Base-by-base conservation (phyloP, 345 rosid species). In the rapeseed (Brassica napus) region DNA sequence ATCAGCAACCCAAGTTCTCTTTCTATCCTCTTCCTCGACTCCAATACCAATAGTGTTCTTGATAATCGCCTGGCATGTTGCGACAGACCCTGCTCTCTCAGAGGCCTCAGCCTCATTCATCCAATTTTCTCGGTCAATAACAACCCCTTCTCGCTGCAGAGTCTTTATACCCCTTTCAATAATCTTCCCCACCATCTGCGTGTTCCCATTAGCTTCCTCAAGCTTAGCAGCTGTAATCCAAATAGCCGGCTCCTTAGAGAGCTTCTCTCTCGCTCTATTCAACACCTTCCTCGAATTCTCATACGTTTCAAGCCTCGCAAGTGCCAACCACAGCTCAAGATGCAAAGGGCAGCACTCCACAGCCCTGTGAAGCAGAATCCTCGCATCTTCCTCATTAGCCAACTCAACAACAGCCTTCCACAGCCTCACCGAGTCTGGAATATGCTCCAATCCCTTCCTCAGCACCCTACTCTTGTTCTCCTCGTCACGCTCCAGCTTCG, bases 1-100 rank as follows among this genome's bases (percentile, higher is more conserved):
- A 89, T 94, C 98, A 47, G 97, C 98, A 54, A 94, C 97, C 97
- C 97, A 94, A 16, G 98, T 94, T 83, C 98, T 86, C 84, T 94
- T 92, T 83, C 98, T 89, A 86, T 94, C 98, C 80, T 94, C 97
- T 77, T 94, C 97, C 68, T 94, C 97, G 63, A 94, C 97, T 78
- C 97, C 98, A 81, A 92, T 79, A 34, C 94, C 97, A 47, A 94
- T 88, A 0, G 97, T 92, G 65, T 88, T 89, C 69, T 76, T 83
- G 73, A 92, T 84, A 71, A 94, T 90, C 1, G 92, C 96, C 79
- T 89, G 98, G 79, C 98, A 94, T 24, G 98, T 92, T 32, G 79
- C 86, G 1, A 90, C 92, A 75, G 92, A 90, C 18, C 94, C 97
- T 1, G 92, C 93, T 85, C 92, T 87, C 84, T 94, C 97, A 0